Conservation (phyloP, 192 early-diverging fungal species). For the Backusella westeae region DNA sequence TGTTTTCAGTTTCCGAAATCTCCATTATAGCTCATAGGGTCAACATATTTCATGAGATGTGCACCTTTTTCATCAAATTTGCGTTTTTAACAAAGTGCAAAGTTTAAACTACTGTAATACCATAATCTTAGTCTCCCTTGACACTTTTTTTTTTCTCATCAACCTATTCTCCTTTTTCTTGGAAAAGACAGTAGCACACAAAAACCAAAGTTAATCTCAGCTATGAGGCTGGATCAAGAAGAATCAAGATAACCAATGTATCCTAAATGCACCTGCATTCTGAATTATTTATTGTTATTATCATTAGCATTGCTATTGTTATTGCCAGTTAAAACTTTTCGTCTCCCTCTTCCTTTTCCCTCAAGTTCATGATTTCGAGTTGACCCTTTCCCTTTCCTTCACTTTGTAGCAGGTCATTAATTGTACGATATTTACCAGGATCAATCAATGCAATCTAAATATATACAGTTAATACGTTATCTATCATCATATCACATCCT, state of each 20-base stretch:
- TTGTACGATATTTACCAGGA: constrained; percentile 85
- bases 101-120: too few relatives aligned
- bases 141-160: too few relatives aligned
- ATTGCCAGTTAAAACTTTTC: constrained; percentile 39
- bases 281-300: constrained; percentile 33
- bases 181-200: constrained; percentile 30
- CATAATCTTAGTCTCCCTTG: too few relatives aligned
- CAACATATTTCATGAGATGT: too few relatives aligned
- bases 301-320: neutral
- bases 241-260: constrained; percentile 69
- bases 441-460: constrained; percentile 78
- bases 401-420: constrained; percentile 80
- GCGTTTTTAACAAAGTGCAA: too few relatives aligned
- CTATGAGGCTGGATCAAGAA: constrained; percentile 73
- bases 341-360: constrained; percentile 71
- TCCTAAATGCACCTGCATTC: constrained; percentile 71
- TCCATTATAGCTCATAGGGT: too few relatives aligned
- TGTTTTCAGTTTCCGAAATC: too few relatives aligned
- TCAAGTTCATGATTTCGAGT: constrained; percentile 83
- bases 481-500: neutral
- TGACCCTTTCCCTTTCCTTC: constrained; percentile 89
- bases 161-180: too few relatives aligned
- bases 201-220: constrained; percentile 57
- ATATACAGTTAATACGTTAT: neutral
- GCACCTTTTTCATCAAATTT: too few relatives aligned